Evolutionary conservation across 192 early-diverging fungal species (phyloP), one percentile per base, ranked within the genome.

Genomic region (Coemansia sp.): DNA sequence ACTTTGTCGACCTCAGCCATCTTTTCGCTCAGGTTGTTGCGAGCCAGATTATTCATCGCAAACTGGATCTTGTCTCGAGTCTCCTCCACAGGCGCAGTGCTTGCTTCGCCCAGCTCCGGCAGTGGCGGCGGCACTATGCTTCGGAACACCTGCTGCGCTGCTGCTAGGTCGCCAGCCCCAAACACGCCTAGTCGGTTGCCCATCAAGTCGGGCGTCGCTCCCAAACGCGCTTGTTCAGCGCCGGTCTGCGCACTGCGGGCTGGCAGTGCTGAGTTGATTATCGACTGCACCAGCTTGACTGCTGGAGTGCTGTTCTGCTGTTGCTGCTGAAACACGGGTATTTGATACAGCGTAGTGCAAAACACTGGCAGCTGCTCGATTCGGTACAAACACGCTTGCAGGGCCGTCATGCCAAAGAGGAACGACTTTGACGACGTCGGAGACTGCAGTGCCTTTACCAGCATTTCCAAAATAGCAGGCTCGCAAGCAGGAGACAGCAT

Each of bases 11-110:
- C 76, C 38, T 90, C 89, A 44, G 81, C 84, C 67, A 94, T 87
- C 76, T 97, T 97, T 11, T 76, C 76, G 1, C 84, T 85, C 2
- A 97, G 60, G 58, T 97, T 99, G 62, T 82, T 90, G 18, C 80
- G 80, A 23, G 93, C 87, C 37, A 99, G 72, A 57, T 99, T 99
- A 82, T 99, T 99, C 61, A 99, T 85, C 20, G 92, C 93, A 71
- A 99, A 99, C 30, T 95, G 82, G 41, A 99, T 92, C 78, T 96
- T 95, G 67, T 99, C 97, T 65, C 88, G 84, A 15, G 81, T 71
- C 1, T 70, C 80, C 56, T 90, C 69, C 2, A 59, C 38, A 1
- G 72, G 70, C 36, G 80, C 66, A 1, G 51, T 32, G 49, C 39
- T 65, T 10, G 50, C 60, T 63, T 60, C 70, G 30, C 51, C 60